Conservation (phyloP, 208 protist genomes). For the Trypanosoma caninum region DNA sequence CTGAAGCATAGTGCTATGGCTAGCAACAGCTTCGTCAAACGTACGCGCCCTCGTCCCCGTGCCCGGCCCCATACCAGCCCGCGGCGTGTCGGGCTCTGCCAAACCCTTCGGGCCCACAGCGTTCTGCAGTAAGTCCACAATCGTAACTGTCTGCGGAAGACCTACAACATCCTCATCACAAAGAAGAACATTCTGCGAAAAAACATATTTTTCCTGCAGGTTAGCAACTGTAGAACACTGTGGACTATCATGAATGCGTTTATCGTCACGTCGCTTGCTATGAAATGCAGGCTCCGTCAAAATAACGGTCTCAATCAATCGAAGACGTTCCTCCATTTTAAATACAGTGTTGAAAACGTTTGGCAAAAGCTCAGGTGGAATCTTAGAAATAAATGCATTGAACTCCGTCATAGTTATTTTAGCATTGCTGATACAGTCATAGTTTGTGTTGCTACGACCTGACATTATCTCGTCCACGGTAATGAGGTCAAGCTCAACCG, state of each 20-base stretch:
- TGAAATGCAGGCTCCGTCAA: conserved; percentile 81
- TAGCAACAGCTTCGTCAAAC: conserved; percentile 84
- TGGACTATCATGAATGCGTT: conserved; percentile 49
- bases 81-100: conserved; percentile 82
- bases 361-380: conserved; percentile 55
- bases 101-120: conserved; percentile 75
- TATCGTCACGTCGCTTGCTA: conserved; percentile 56
- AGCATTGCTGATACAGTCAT: conserved; percentile 92
- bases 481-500: conserved; percentile 85
- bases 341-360: conserved; percentile 55
- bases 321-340: conserved; percentile 80
- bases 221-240: conserved; percentile 11
- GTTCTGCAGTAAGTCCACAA: conserved; percentile 85
- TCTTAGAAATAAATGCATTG: conserved; percentile 61
- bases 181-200: conserved; percentile 88
- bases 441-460: conserved; percentile 86
- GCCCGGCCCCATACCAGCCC: conserved; percentile 48
- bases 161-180: conserved; percentile 79
- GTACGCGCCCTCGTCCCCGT: conserved; percentile 31
- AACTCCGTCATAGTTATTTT: conserved; percentile 76
- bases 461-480: conserved; percentile 78
- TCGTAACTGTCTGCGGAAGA: conserved; percentile 83
- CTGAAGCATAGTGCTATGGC: conserved; percentile 88
- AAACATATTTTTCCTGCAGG: conserved; percentile 77
- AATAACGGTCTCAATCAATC: conserved; percentile 76